Evolutionary conservation across 2,329 filamentous ascomycete genomes (phyloP).

Genomic region (Arthrobotrys megalospora): DNA sequence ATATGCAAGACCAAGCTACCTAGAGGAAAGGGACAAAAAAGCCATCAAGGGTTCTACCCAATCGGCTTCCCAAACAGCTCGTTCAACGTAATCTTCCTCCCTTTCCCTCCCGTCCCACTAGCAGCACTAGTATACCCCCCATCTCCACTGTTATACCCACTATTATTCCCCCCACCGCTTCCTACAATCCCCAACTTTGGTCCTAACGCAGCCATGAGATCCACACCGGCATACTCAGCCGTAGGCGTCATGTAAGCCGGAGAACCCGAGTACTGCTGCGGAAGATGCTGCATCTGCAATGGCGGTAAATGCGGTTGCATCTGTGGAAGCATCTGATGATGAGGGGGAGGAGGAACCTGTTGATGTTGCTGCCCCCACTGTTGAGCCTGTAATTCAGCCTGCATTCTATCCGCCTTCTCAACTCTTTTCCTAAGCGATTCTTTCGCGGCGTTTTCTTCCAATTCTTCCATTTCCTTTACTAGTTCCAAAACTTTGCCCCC

Average conservation of each 20-base stretch:
- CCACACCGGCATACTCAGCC: constrained; percentile 35
- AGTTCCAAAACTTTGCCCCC: constrained; percentile 41
- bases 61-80: constrained; percentile 51
- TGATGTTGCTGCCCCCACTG: constrained; percentile 5
- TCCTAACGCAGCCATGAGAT: constrained; percentile 58
- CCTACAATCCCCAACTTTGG: constrained; percentile 43
- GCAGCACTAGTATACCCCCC: constrained; percentile 46
- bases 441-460: constrained; percentile 17
- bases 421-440: background rate
- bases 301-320: constrained; percentile 20
- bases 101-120: constrained; percentile 31
- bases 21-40: background rate
- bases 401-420: constrained; percentile 31
- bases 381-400: constrained; percentile 17
- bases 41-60: constrained; percentile 17
- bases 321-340: constrained; percentile 2
- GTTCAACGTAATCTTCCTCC: constrained; percentile 49
- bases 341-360: background rate
- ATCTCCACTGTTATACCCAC: constrained; percentile 53
- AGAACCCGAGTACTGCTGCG: constrained; percentile 25
- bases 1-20: background rate
- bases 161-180: constrained; percentile 29
- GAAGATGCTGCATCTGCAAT: constrained; percentile 14
- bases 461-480: constrained; percentile 46
- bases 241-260: constrained; percentile 41